These are phyloP conservation scores for Exophiala spinifera DNA, from an alignment of 2,329 filamentous ascomycete genomes.

Conservation along the genomic window DNA sequence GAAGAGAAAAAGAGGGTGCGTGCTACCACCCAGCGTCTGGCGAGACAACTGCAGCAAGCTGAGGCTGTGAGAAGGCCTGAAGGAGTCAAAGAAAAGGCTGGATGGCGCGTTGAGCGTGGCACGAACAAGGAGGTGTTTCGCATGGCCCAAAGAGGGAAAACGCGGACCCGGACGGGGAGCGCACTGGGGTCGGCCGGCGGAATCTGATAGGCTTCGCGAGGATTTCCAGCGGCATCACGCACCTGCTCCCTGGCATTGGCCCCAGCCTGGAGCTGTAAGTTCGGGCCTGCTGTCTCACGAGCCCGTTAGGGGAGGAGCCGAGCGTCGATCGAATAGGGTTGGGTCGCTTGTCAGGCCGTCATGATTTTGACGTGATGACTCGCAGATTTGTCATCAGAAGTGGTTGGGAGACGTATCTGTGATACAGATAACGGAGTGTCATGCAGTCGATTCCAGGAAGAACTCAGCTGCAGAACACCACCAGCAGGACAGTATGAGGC, in stretches of 20 bases:
- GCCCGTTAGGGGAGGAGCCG: background rate
- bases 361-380: slow-evolving; percentile 7
- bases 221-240: background rate
- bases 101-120: slow-evolving; percentile 15
- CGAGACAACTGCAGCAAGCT: background rate
- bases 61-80: slow-evolving; percentile 3
- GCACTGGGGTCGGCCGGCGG: slow-evolving; percentile 5
- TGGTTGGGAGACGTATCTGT: slow-evolving; percentile 7
- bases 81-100: slow-evolving; percentile 7
- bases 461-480: background rate
- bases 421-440: slow-evolving; percentile 1
- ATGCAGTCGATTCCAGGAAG: background rate
- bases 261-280: slow-evolving; percentile 2
- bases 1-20: slow-evolving; percentile 1
- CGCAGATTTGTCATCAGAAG: slow-evolving; percentile 13
- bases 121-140: slow-evolving; percentile 24
- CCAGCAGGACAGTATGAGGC: background rate
- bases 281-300: background rate
- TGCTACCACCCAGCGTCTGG: slow-evolving; percentile 4
- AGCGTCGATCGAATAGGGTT: background rate
- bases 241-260: background rate
- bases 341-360: slow-evolving; percentile 12
- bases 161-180: slow-evolving; percentile 13
- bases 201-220: background rate
- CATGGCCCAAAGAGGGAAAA: slow-evolving; percentile 18